Percentiles rank a stretch among this genome's conserved stretches.
Conservation (phyloP, 1,284 basidiomycete genomes). For the Phellinidium pouzarii region DNA sequence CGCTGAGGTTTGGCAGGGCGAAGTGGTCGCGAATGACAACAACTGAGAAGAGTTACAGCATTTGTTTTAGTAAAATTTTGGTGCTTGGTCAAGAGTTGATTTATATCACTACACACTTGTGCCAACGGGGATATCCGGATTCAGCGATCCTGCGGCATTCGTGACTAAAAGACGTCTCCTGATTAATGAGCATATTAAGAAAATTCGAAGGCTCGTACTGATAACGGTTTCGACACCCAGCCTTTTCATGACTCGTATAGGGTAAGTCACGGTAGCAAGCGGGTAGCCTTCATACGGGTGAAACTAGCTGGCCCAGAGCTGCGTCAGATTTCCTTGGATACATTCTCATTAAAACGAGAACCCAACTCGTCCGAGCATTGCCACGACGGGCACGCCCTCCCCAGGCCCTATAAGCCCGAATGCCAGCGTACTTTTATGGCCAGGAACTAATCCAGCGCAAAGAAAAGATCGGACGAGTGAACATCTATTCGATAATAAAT, state of each 20-base stretch:
- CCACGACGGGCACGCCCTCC: constrained; percentile 64
- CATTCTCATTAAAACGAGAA: background rate
- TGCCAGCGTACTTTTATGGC: constrained; percentile 71
- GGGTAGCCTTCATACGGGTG: constrained; percentile 79
- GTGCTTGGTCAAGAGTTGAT: too few relatives aligned
- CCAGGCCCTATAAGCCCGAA: constrained; percentile 66
- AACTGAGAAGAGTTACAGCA: constrained; percentile 49
- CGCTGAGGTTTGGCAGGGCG: constrained; percentile 70
- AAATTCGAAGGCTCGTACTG: constrained; percentile 38
- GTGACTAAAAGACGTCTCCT: constrained; percentile 47
- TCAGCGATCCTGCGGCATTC: constrained; percentile 77
- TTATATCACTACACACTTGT: constrained; percentile 51
- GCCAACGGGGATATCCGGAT: constrained; percentile 66
- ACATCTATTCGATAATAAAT: background rate
- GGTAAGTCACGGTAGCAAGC: constrained; percentile 63
- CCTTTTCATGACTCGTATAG: constrained; percentile 68
- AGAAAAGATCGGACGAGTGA: constrained; percentile 1
- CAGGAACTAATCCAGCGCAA: constrained; percentile 42
- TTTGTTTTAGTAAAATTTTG: too few relatives aligned
- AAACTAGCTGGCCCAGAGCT: constrained; percentile 42
- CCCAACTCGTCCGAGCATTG: constrained; percentile 75
- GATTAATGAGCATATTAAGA: background rate
- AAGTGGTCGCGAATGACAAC: constrained; percentile 80
- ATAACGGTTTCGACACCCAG: constrained; percentile 71
- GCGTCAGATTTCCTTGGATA: background rate